Conservation (phyloP, 192 early-diverging fungal genomes). For the Rhizophagus prolifer region DNA sequence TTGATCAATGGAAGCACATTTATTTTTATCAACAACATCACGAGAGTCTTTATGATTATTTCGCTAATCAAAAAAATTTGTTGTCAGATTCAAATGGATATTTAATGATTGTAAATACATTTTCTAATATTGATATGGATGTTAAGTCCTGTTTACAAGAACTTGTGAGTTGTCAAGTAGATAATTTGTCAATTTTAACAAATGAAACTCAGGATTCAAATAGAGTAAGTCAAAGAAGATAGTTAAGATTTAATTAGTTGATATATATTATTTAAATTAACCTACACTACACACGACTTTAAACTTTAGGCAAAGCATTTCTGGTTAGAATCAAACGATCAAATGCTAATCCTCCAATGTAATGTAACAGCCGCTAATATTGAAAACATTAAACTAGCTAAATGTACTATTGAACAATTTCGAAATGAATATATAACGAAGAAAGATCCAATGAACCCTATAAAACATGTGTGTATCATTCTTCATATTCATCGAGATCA, state of each 20-base stretch:
- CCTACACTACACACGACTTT: too few relatives aligned
- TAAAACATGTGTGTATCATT: slow-evolving; percentile 25
- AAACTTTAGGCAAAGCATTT: slow-evolving; percentile 23
- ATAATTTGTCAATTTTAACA: slow-evolving; percentile 25
- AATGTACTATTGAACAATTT: too few relatives aligned
- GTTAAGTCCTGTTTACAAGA: slow-evolving; percentile 19
- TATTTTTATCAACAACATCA: slow-evolving; percentile 18
- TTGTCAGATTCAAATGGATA: not conserved
- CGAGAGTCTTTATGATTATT: too few relatives aligned
- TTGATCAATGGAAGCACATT: not conserved
- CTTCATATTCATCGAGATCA: too few relatives aligned
- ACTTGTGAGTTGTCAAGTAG: slow-evolving; percentile 15
- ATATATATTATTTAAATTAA: too few relatives aligned
- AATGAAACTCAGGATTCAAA: too few relatives aligned
- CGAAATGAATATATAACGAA: not conserved
- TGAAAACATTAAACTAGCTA: slow-evolving; percentile 28
- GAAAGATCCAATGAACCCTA: too few relatives aligned
- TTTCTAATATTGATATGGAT: slow-evolving; percentile 24
- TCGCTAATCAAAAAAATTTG: too few relatives aligned
- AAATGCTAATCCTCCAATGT: slow-evolving; percentile 27
- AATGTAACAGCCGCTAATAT: slow-evolving; percentile 10
- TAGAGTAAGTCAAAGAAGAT: not conserved
- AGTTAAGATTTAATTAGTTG: too few relatives aligned
- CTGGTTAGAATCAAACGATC: slow-evolving; percentile 23
- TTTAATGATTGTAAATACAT: slow-evolving; percentile 23